Evolutionary conservation across 768 basidiomycete genomes (phyloP), one percentile per base, ranked within the genome.

Genomic region (Calocybe indica): DNA sequence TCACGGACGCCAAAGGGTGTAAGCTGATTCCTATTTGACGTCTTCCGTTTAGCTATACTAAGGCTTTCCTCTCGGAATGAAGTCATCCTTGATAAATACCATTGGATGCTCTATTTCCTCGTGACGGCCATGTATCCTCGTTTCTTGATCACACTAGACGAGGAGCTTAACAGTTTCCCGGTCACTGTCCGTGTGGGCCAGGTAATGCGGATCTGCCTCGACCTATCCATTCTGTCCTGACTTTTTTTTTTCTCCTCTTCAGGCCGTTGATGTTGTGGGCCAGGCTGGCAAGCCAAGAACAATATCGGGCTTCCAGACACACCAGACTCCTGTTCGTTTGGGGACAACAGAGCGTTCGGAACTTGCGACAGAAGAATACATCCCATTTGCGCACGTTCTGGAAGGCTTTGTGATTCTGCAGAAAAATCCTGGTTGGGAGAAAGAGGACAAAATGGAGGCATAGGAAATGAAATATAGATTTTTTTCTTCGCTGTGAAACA

Each of bases 91-190:
- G 92, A 94, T 62, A 94, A 85, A 65, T 87, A 90, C 55, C 96
- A 98, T 68, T 99, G 96, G 96, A 96, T 97, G 92, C 70, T 98
- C 48, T 99, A 90, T 72, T 93, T 94, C 79, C 79, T 98, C 29
- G 85, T 84, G 5, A 86, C 92, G 2, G 89, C 93, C 50, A 98
- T 99, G 96, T 95, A 92, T 70, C 96, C 96, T 33, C 84, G 94
- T 48, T 97, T 98, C 87, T 69, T 99, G 60, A 97, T 98, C 65
- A 96, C 94, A 0, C 82, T 99, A 13, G 84, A 95, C 67, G 95
- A 98, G 67, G 79, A 93, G 49, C 82, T 95, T 50, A 80, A 92
- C 55, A 83, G 76, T 61, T 72, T 83, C 47, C 87, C 92, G 2
- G 89, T 96, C 33, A 94, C 92, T 11, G 92, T 97, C 42, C 87